These are phyloP conservation scores for Paramecium octaurelia DNA, from an alignment of 73 alveolate genomes.

Conservation along the genomic window DNA sequence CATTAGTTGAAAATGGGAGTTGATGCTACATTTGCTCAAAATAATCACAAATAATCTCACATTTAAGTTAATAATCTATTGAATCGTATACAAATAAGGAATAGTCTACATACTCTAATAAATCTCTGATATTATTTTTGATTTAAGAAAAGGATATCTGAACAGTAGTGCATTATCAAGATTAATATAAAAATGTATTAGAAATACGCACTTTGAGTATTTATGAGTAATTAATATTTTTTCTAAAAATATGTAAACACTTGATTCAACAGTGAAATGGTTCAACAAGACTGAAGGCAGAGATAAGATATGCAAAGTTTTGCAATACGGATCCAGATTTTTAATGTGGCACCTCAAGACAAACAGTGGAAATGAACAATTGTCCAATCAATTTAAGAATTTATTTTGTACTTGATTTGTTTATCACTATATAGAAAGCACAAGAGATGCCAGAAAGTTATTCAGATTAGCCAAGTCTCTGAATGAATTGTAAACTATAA, in stretches of 20 bases:
- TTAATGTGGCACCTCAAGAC: conserved; percentile 63
- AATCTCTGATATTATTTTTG: background rate
- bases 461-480: conserved; percentile 80
- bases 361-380: conserved; percentile 58
- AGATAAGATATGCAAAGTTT: conserved; percentile 85
- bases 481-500: conserved; percentile 72
- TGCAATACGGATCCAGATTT: conserved; percentile 76
- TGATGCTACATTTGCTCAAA: background rate
- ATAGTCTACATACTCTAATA: background rate
- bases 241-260: conserved; percentile 17
- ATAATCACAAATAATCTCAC: background rate
- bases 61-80: background rate
- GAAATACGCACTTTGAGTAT: conserved; percentile 1
- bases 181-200: background rate
- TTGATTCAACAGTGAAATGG: conserved; percentile 55
- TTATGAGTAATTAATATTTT: background rate
- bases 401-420: conserved; percentile 59
- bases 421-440: conserved; percentile 56
- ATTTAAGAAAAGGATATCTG: background rate
- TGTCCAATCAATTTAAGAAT: conserved; percentile 69
- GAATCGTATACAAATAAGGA: background rate
- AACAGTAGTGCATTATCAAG: background rate
- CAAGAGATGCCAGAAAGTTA: conserved; percentile 79
- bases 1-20: background rate
- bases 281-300: conserved; percentile 78